Base-by-base conservation (phyloP, 441 rosid species). In the Adansonia gregorii region DNA sequence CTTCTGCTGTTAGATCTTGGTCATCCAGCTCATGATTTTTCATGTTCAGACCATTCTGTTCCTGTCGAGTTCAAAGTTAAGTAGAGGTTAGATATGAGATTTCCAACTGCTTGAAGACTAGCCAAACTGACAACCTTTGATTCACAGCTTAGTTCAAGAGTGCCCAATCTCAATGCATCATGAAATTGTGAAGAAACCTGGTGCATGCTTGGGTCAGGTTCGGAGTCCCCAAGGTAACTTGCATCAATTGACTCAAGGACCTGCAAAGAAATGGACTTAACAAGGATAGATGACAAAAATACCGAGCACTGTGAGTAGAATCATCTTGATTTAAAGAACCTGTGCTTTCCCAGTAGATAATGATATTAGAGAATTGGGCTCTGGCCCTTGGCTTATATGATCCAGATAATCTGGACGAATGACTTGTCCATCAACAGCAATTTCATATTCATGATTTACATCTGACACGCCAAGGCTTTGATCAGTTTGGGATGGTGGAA, bases 111-210 rank as follows among this genome's bases (percentile, higher is more conserved):
- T 67, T 60, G 17, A 68, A 55, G 22, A 11, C 17, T 9, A 63
- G 67, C 63, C 59, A 76, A 27, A 51, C 64, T 54, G 56, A 68
- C 63, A 78, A 91, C 97, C 91, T 89, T 78, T 17, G 83, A 59
- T 83, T 86, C 86, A 67, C 54, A 78, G 67, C 78, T 86, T 75
- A 79, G 84, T 22, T 88, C 87, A 58, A 63, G 82, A 77, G 79
- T 19, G 72, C 80, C 76, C 81, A 91, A 76, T 72, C 74, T 83
- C 55, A 91, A 68, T n/a, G 88, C 81, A 67, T 87, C 89, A 68
- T 43, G 85, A 81, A 91, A 90, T 43, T 89, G 90, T 66, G 89
- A 88, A 82, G 95, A 87, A 78, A 91, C 80, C 79, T 88, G 93
- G 71, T 85, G 85, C 73, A 91, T 74, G 83, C 74, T 86, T 76